phyloP scores from a whole-genome alignment of 1,284 basidiomycete species.

The Ceratobasidium sp. region DNA sequence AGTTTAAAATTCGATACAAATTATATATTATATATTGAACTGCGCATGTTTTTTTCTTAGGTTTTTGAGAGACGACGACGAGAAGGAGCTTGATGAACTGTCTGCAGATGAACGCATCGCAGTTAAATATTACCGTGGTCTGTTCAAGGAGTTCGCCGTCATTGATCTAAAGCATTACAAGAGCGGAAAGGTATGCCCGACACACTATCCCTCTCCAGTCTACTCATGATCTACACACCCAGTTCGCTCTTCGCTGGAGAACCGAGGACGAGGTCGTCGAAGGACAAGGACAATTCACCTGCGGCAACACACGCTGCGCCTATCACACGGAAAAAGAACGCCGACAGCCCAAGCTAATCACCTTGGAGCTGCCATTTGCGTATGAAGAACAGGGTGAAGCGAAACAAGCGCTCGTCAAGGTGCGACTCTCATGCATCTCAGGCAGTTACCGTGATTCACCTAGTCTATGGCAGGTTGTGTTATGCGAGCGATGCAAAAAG shows the following conservation, averaged over 20 bases:
- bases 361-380: constrained; percentile 87
- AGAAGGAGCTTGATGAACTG: constrained; percentile 54
- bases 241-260: constrained; percentile 91
- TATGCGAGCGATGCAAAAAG: constrained; percentile 78
- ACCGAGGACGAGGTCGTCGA: constrained; percentile 88
- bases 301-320: constrained; percentile 85
- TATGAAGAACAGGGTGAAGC: constrained; percentile 80
- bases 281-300: constrained; percentile 84
- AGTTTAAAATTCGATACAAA: constrained; percentile 29
- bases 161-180: constrained; percentile 96
- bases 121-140: constrained; percentile 82
- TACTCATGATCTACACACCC: background rate
- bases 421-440: background rate
- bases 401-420: constrained; percentile 86
- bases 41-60: constrained; percentile 58
- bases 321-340: constrained; percentile 60
- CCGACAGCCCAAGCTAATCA: constrained; percentile 60
- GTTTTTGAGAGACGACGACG: constrained; percentile 79
- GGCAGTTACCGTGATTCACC: no score
- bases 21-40: background rate
- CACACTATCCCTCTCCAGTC: background rate
- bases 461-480: constrained; percentile 70
- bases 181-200: constrained; percentile 83
- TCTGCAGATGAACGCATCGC: constrained; percentile 80
- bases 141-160: constrained; percentile 91